A percentile compares a stretch with the other conserved stretches of the same genome.
phyloP scores from a whole-genome alignment of 345 rosid genomes.

The Eucalyptus rudis region DNA sequence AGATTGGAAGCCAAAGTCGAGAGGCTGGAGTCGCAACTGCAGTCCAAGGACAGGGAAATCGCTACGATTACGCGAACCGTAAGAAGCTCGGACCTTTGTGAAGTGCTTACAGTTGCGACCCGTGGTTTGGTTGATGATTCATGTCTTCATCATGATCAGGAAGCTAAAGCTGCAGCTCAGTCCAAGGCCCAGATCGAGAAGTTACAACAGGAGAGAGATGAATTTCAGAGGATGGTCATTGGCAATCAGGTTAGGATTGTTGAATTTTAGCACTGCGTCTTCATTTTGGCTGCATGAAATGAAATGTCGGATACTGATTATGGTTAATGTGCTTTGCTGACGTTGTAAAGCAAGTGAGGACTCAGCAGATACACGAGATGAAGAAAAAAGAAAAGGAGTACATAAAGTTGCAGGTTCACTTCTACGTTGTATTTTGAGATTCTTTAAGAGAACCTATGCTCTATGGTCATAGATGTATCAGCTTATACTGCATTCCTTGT shows the following conservation, averaged over 20 bases:
- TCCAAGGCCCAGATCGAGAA: constrained; percentile 86
- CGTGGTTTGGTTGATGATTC: not conserved
- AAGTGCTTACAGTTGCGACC: not conserved
- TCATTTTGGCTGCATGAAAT: not conserved
- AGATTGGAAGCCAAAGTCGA: constrained; percentile 90
- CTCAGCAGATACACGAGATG: constrained; percentile 94
- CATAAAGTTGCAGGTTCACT: constrained; percentile 77
- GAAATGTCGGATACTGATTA: not conserved
- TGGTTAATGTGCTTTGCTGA: constrained; percentile 1
- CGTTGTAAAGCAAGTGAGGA: constrained; percentile 77
- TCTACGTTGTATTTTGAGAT: not conserved
- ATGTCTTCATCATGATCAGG: constrained; percentile 23
- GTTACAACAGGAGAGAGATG: constrained; percentile 90
- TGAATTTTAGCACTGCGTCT: not conserved
- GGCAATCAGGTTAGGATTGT: constrained; percentile 65
- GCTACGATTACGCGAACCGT: constrained; percentile 87
- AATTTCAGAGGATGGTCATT: constrained; percentile 95
- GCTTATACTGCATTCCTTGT: not conserved
- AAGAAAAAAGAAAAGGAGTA: constrained; percentile 98
- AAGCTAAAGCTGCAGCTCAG: constrained; percentile 81
- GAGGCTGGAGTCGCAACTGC: constrained; percentile 78
- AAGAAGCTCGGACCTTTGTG: constrained; percentile 8
- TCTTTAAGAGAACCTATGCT: not conserved
- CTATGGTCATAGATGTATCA: not conserved
- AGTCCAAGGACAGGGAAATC: constrained; percentile 85